phyloP scores from a whole-genome alignment of 345 rosid genomes.

The Aquilaria malaccensis region DNA sequence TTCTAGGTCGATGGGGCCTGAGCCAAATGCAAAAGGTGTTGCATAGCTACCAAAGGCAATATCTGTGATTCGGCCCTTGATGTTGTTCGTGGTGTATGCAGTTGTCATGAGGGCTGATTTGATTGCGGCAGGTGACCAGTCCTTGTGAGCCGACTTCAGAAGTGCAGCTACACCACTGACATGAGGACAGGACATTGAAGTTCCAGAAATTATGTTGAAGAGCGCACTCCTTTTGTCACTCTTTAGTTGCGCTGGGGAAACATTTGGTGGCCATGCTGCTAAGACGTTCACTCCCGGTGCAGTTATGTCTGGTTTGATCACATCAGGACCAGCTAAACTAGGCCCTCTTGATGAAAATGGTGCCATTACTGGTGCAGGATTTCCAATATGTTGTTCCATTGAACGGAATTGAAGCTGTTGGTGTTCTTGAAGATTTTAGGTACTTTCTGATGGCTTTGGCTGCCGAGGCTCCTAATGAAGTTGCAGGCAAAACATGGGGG shows the following conservation, averaged over 20 bases:
- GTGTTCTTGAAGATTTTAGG: slow-evolving; percentile 8
- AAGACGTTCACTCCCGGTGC: slow-evolving; percentile 28
- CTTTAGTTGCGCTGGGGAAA: slow-evolving; percentile 3
- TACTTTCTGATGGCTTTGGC: slow-evolving; percentile 9
- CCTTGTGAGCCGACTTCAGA: slow-evolving; percentile 19
- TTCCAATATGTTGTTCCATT: slow-evolving; percentile 8
- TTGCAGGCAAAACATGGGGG: slow-evolving; percentile 6
- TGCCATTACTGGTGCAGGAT: slow-evolving; percentile 16
- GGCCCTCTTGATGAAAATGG: slow-evolving; percentile 29
- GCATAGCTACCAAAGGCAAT: background rate
- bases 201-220: slow-evolving; percentile 21
- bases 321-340: slow-evolving; percentile 14
- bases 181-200: slow-evolving; percentile 31
- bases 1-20: slow-evolving; percentile 7
- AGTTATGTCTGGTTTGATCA: slow-evolving; percentile 26
- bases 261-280: slow-evolving; percentile 19
- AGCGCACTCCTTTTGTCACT: slow-evolving; percentile 19
- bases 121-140: slow-evolving; percentile 26
- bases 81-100: slow-evolving; percentile 9
- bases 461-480: slow-evolving; percentile 6
- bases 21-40: slow-evolving; percentile 10
- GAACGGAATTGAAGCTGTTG: slow-evolving; percentile 18
- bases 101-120: slow-evolving; percentile 31
- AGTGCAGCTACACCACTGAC: slow-evolving; percentile 23
- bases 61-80: background rate